Evolutionary conservation across 495 filamentous ascomycete genomes (phyloP).

Genomic region (Oidiodendron maius): DNA sequence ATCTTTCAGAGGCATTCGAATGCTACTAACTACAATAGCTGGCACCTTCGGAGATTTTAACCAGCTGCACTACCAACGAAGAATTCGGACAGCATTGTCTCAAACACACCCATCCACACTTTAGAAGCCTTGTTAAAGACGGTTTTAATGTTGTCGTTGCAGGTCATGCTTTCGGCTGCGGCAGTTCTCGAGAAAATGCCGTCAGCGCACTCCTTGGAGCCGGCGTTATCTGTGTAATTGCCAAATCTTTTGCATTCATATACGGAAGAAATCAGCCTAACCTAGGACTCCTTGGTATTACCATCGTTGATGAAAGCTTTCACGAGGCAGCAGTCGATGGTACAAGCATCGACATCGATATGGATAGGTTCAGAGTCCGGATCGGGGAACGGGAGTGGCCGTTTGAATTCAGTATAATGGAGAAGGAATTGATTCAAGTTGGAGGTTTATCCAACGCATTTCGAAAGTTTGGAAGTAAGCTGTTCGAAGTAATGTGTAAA

Average conservation of each 20-base stretch:
- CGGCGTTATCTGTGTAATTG: constrained; percentile 34
- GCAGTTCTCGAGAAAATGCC: constrained; percentile 37
- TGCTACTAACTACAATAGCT: constrained; percentile 12
- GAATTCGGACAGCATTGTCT: constrained; percentile 30
- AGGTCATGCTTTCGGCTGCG: constrained; percentile 36
- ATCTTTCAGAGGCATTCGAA: not conserved
- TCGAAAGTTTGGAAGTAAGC: constrained; percentile 28
- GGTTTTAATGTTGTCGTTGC: constrained; percentile 36
- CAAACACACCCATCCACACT: constrained; percentile 32
- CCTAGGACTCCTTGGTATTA: constrained; percentile 33
- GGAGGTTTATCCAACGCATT: constrained; percentile 30
- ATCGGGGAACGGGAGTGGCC: constrained; percentile 20
- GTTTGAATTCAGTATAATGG: constrained; percentile 32
- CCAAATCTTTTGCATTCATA: constrained; percentile 37
- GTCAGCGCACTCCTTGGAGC: constrained; percentile 30
- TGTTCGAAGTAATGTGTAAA: constrained; percentile 30
- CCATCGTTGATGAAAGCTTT: constrained; percentile 27
- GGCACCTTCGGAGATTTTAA: constrained; percentile 28
- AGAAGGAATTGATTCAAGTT: constrained; percentile 27
- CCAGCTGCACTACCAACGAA: constrained; percentile 23
- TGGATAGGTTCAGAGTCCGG: constrained; percentile 14
- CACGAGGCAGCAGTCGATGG: constrained; percentile 29
- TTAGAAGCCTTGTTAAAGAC: constrained; percentile 31
- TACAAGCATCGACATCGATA: constrained; percentile 26
- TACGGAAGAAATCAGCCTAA: constrained; percentile 35